Evolutionary conservation across 768 basidiomycete species (phyloP).

Genomic region (Epithele typhae): DNA sequence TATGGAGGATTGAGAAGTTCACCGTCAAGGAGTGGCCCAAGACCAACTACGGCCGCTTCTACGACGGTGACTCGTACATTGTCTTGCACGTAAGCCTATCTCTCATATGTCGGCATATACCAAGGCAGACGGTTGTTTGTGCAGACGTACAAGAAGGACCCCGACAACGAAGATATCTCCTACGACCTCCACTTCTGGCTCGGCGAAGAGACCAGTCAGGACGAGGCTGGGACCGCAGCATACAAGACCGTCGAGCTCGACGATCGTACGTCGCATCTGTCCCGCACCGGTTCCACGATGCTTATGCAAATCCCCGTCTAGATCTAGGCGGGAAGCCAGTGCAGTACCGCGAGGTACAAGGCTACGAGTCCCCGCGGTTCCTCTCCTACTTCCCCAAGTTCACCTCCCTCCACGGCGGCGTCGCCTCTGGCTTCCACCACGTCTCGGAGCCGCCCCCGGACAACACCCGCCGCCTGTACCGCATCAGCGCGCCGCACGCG

Average conservation of each 20-base stretch:
- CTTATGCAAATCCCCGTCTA: slow-evolving; percentile 17
- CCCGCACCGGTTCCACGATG: neutral
- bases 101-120: neutral
- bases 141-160: slow-evolving; percentile 56
- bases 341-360: slow-evolving; percentile 61
- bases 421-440: slow-evolving; percentile 50
- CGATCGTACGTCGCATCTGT: slow-evolving; percentile 51
- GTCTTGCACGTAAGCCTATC: slow-evolving; percentile 46
- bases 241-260: slow-evolving; percentile 68
- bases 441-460: slow-evolving; percentile 39
- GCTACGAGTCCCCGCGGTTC: slow-evolving; percentile 49
- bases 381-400: slow-evolving; percentile 48
- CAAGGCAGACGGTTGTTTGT: neutral
- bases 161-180: slow-evolving; percentile 41
- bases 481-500: slow-evolving; percentile 32
- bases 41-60: slow-evolving; percentile 49
- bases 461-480: slow-evolving; percentile 46
- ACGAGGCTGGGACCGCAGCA: slow-evolving; percentile 58
- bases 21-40: slow-evolving; percentile 50
- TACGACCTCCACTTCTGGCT: slow-evolving; percentile 68
- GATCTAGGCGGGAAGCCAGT: slow-evolving; percentile 53
- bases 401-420: slow-evolving; percentile 42
- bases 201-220: slow-evolving; percentile 52
- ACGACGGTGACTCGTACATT: slow-evolving; percentile 63
- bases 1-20: slow-evolving; percentile 60